These are phyloP conservation scores for Boletus barrowsii DNA, from an alignment of 768 basidiomycete genomes.

Conservation along the genomic window DNA sequence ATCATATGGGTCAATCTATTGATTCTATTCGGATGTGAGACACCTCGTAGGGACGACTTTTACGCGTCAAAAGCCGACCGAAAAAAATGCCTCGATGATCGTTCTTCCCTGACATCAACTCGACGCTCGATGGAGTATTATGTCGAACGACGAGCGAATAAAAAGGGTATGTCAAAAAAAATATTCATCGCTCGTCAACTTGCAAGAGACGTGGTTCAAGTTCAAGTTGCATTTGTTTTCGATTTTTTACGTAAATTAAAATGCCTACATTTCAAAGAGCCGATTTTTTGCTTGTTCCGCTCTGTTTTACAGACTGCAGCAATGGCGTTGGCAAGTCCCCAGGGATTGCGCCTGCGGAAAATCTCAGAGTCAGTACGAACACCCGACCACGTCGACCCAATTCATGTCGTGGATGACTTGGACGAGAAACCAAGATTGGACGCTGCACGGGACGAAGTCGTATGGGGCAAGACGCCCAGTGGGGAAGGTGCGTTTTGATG, in stretches of 20 bases:
- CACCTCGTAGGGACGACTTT: constrained; percentile 62
- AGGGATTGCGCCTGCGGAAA: constrained; percentile 26
- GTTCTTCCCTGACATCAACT: constrained; percentile 52
- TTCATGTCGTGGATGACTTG: constrained; percentile 10
- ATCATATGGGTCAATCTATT: neutral
- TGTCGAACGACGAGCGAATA: constrained; percentile 50
- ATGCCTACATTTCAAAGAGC: neutral
- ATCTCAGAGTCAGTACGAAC: neutral
- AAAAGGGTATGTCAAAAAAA: constrained; percentile 24
- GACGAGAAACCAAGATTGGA: constrained; percentile 9
- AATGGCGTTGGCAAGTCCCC: constrained; percentile 21
- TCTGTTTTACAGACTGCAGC: neutral
- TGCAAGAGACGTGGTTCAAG: neutral
- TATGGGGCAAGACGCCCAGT: constrained; percentile 84
- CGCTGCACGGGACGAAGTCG: constrained; percentile 49
- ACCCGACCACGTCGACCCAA: neutral
- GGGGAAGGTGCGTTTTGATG: constrained; percentile 59
- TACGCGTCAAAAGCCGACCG: constrained; percentile 42
- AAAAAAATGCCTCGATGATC: constrained; percentile 48
- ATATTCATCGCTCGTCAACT: neutral
- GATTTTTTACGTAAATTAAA: constrained; percentile 14
- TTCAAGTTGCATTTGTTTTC: neutral
- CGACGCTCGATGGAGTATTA: constrained; percentile 38
- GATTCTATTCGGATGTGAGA: constrained; percentile 38
- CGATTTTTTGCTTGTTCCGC: neutral